Evolutionary conservation across 164 flowering plant genomes (phyloP), one percentile per base, ranked within the genome.

Genomic region (Cinnamomum micranthum): DNA sequence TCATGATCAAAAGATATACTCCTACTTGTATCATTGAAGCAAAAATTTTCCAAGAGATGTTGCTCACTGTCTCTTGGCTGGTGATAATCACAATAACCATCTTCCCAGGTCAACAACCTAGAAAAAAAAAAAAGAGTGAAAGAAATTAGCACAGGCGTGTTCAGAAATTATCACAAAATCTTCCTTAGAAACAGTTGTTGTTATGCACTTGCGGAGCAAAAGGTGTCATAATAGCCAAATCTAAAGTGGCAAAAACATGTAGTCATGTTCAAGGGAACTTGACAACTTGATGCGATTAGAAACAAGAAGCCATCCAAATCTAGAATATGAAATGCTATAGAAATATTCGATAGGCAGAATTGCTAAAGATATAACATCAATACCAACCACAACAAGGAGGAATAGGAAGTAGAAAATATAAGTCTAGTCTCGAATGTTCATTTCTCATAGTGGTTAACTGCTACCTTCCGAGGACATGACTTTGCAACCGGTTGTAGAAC

Each of bases 81-180:
- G 58, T 80, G 73, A 82, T 73, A 75, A 72, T 84, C 81, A 82
- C 77, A 88, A 70, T 85, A 94, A 27, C 91, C 93, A 85, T 92
- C 96, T 76, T 89, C 97, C 90, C 87, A 91, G 19, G 80, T 81
- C 85, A 92, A 82, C 62, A 82, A 73, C 91, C 98, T 94, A 83
- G 72, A 82, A 77, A 50, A 69, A 69, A n/a, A 59, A 11, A 74
- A 2, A 31, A 1, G 25, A 58, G 10, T 15, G 6, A 24, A 71
- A 27, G 23, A 58, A 55, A 52, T 50, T 11, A 25, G 6, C 12
- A 51, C 41, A 28, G 24, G 47, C 10, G 24, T 52, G 20, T 71
- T 24, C 2, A 17, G 25, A 9, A 6, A 23, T 52, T 17, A 15
- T 55, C 23, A 71, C 9, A 51, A 25, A 71, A 23, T 15, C 3